Conservation (phyloP, 23 red algal genomes). For the Gracilaria gracilis region DNA sequence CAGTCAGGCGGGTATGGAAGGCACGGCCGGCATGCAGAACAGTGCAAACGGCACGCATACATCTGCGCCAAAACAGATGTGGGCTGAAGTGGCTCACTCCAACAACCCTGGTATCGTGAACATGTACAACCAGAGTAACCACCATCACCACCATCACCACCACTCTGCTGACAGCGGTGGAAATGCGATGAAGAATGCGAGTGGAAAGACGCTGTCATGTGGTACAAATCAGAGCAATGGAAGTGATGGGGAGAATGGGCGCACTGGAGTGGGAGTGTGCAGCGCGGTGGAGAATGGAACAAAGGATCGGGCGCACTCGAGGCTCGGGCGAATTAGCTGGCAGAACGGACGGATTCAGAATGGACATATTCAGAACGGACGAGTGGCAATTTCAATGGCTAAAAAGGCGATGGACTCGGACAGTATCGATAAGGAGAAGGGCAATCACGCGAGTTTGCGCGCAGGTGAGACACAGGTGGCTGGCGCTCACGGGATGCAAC, state of each 20-base stretch:
- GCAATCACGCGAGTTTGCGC: neutral
- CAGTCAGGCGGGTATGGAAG: neutral
- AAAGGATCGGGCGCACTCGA: neutral
- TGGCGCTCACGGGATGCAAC: neutral
- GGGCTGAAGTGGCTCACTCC: slow-evolving; percentile 51
- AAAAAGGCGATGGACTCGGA: neutral
- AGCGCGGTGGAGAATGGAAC: neutral
- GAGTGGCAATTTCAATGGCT: neutral
- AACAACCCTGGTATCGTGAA: slow-evolving; percentile 24
- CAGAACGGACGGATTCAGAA: neutral
- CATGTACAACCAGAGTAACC: slow-evolving; percentile 54
- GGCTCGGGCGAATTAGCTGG: neutral
- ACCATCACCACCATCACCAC: slow-evolving; percentile 37
- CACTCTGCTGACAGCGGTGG: slow-evolving; percentile 7
- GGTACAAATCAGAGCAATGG: slow-evolving; percentile 16
- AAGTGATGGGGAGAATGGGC: neutral
- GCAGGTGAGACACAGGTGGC: neutral
- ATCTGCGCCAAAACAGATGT: neutral
- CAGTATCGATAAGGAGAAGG: neutral
- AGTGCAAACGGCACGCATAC: neutral
- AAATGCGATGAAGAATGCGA: neutral
- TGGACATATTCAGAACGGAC: neutral
- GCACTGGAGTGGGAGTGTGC: neutral
- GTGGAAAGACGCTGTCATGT: slow-evolving; percentile 10
- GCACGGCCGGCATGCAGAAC: neutral